Evolutionary conservation across 2,329 filamentous ascomycete species (phyloP), one percentile per base, ranked within the genome.

Genomic region (Delphinella strobiligena): DNA sequence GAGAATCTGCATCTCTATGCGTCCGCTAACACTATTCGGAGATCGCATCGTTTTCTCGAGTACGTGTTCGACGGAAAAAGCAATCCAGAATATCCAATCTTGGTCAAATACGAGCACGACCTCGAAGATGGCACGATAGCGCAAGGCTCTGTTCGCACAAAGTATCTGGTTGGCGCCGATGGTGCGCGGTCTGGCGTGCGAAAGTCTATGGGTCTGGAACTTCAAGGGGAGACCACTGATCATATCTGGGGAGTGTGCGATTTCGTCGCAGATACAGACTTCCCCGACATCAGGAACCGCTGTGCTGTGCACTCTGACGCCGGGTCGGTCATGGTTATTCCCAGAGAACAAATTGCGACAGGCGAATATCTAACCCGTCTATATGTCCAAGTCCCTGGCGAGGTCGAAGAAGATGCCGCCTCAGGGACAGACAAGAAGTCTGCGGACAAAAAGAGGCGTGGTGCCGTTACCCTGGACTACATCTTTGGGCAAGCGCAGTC

Each of bases 281-380:
- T 60, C 36, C 56, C 3, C 74, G 63, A 78, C 43, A 72, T 80
- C 33, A 67, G 76, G 9, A 68, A 63, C 50, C 62, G 72, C 10
- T 76, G 72, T 44, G 67, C 72, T 4, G 72, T 79, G 34, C 74
- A 78, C 4, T 70, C 63, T 12, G 55, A 64, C 34, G 58, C 64
- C 5, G 77, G 78, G 1, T 75, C 66, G 38, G 56, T 81, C 17
- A 77, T 81, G 73, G 66, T 79, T 2, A 79, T 80, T 14, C 77
- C 77, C 0, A 64, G 77, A 11, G 77, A 80, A 51, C 70, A 17
- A 14, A 33, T 33, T 14, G 31, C 31, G n/a, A 33, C 31, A 14
- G 31, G 31, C 5, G 31, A 33, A 74, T 27, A 75, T 41, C 61
- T 82, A 3, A 75, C 80, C 0, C 66, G 78, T 4, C 53, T 80